phyloP scores from a whole-genome alignment of 139 green algal species.

The Asterochloris erici region DNA sequence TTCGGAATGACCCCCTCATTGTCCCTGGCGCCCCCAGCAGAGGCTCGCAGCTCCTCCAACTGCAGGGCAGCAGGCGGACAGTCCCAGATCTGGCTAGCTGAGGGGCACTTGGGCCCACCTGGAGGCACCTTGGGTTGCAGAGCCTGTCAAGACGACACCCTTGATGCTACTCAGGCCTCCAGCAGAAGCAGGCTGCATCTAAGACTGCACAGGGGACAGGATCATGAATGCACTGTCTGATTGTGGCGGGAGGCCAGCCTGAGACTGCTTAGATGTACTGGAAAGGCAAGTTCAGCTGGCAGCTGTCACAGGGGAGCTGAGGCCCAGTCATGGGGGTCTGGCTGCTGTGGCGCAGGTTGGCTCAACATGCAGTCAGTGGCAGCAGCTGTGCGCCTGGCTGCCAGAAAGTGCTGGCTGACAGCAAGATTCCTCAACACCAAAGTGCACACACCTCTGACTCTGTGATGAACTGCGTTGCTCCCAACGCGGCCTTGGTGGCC shows the following conservation, averaged over 20 bases:
- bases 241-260: too few relatives aligned
- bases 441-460: constrained; percentile 57
- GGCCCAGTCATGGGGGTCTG: neutral
- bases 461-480: constrained; percentile 63
- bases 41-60: neutral
- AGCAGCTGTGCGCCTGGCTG: neutral
- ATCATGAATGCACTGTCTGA: neutral
- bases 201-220: neutral
- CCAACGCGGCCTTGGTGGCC: constrained; percentile 45
- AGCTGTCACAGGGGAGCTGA: too few relatives aligned
- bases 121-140: too few relatives aligned
- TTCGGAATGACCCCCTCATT: constrained; percentile 47
- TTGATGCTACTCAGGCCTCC: too few relatives aligned
- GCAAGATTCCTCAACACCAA: neutral
- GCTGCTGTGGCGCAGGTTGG: neutral
- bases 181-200: too few relatives aligned
- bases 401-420: neutral
- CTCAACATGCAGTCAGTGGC: neutral
- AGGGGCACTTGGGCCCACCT: neutral
- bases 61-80: neutral
- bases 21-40: constrained; percentile 63
- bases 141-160: too few relatives aligned
- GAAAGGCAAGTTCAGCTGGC: too few relatives aligned
- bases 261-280: too few relatives aligned
- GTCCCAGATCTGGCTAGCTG: neutral